Base-by-base conservation (phyloP, 495 filamentous ascomycete species). In the Tuber aestivum region DNA sequence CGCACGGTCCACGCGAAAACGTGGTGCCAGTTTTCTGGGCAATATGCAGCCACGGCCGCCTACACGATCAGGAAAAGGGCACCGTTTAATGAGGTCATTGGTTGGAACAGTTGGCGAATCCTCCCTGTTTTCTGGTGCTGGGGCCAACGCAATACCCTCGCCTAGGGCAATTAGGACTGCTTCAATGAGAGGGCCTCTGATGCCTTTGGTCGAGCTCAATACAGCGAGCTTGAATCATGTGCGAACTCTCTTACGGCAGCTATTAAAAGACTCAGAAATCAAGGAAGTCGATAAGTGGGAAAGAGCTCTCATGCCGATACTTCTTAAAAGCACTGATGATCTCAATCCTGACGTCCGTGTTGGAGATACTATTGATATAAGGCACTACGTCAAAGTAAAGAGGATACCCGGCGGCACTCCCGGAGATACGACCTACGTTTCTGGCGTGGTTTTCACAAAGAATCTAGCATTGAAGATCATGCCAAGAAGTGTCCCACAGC, bases 351-450 rank as follows among this genome's bases (percentile, higher is more conserved):
- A 97, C 83, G 91, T 97, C 37, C 90, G 94, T 71, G 87, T 87
- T 70, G 93, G 93, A 3, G 96, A 99, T 81, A 92, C 95, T 80
- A 97, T 98, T 85, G 95, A 99, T 83, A 97, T 99, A 76, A 89
- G 95, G n/a, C 95, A 98, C 81, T 99, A 97, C 81, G 91, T 99
- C 69, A 99, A 99, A 84, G 85, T 99, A 35, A 99, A 99, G 81
- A 96, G 96, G 82, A 94, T 97, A 9, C 91, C 94, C 1, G 94
- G 95, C 32, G 95, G 94, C 41, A 89, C 88, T 72, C 95, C 95
- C 61, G 89, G 92, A 27, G 96, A 99, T 84, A 98, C 95, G 5
- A 90, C 90, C 16, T 98, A 98, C 83, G 91, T 99, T 41, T 96
- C 95, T 42, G 96, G 96, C 0, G 90, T 99, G 20, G 94, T 97